A percentile compares a stretch with the other conserved stretches of the same genome.
These are phyloP conservation scores for Harringtonia lauricola DNA, from an alignment of 2,329 filamentous ascomycete species.

Conservation along the genomic window DNA sequence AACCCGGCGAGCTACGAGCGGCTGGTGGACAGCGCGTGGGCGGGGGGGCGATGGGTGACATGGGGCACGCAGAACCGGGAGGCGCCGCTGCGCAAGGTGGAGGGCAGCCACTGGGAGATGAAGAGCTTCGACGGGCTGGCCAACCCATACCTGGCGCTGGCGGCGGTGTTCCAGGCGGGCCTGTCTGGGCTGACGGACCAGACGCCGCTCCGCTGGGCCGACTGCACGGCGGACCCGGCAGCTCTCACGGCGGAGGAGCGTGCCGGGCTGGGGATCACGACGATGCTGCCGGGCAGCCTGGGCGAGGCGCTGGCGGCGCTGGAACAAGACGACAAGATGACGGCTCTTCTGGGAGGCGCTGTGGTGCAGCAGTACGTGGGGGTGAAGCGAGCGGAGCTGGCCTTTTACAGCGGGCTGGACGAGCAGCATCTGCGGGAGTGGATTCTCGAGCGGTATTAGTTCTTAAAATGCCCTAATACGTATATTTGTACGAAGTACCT, in stretches of 20 bases:
- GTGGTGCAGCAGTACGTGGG: slow-evolving; percentile 44
- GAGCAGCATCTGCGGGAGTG: slow-evolving; percentile 39
- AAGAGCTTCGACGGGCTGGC: slow-evolving; percentile 69
- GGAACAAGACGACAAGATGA: slow-evolving; percentile 33
- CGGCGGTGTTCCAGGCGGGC: slow-evolving; percentile 50
- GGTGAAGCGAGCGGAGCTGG: slow-evolving; percentile 49
- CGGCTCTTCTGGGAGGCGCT: slow-evolving; percentile 31
- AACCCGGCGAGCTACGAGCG: slow-evolving; percentile 58
- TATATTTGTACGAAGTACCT: too few species aligned
- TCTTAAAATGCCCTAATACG: too few species aligned
- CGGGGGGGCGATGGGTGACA: slow-evolving; percentile 65
- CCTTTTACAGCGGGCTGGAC: slow-evolving; percentile 36
- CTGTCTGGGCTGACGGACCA: slow-evolving; percentile 37
- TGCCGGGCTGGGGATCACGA: slow-evolving; percentile 37
- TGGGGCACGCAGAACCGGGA: slow-evolving; percentile 81
- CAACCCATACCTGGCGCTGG: slow-evolving; percentile 63
- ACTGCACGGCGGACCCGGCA: slow-evolving; percentile 45
- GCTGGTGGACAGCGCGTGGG: slow-evolving; percentile 59
- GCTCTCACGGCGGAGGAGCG: slow-evolving; percentile 34
- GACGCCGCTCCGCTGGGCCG: slow-evolving; percentile 33
- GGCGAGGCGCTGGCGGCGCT: slow-evolving; percentile 43
- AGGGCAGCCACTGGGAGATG: slow-evolving; percentile 62
- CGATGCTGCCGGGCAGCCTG: slow-evolving; percentile 42
- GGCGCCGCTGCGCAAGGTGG: slow-evolving; percentile 58
- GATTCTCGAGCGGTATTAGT: slow-evolving; percentile 60